Conservation (phyloP, 1,284 basidiomycete species). For the Agaricales sp. region DNA sequence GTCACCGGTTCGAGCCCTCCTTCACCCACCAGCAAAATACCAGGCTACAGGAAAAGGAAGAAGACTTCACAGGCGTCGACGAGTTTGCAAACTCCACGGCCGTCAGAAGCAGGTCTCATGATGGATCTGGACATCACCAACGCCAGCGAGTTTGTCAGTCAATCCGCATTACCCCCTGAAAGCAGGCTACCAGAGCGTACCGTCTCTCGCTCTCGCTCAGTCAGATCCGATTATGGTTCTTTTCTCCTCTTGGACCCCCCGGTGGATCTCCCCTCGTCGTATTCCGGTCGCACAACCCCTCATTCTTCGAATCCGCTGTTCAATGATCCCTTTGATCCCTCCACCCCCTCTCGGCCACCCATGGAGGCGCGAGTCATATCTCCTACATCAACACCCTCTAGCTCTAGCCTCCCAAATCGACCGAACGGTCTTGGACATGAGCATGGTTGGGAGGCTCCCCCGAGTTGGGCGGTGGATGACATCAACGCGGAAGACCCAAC, state of each 20-base stretch:
- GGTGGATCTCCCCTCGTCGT: neutral
- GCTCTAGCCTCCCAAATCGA: neutral
- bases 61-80: neutral
- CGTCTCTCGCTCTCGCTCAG: neutral
- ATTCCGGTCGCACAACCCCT: neutral
- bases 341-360: neutral
- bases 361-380: neutral
- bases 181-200: neutral
- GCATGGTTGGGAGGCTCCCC: conserved; percentile 41
- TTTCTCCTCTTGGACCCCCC: neutral
- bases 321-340: neutral
- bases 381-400: neutral
- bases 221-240: neutral
- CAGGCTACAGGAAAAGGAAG: neutral
- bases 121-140: neutral
- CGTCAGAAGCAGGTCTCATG: neutral
- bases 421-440: conserved; percentile 10
- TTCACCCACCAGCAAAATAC: neutral
- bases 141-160: neutral
- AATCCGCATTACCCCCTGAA: neutral
- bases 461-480: conserved; percentile 53
- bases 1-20: neutral
- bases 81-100: neutral
- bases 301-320: neutral
- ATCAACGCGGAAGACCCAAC: conserved; percentile 22